Percentiles rank a stretch among this genome's conserved stretches.
phyloP scores from a whole-genome alignment of 305 asterid genomes.

The Euphrasia arctica region DNA sequence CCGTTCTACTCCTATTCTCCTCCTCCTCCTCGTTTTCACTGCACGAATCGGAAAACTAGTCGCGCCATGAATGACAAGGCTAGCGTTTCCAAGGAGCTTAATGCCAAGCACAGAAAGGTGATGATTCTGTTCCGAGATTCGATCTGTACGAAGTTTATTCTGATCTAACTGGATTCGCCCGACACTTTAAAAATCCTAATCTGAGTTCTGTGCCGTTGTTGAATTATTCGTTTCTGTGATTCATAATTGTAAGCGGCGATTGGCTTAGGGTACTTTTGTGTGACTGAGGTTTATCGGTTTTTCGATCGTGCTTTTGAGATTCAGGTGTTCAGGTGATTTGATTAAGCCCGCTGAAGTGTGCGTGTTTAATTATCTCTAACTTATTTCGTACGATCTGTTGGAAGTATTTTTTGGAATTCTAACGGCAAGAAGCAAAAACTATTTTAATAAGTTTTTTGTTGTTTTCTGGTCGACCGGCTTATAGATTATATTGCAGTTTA shows the following conservation, averaged over 20 bases:
- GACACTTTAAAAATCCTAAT: conserved; percentile 18
- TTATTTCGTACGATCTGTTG: conserved; percentile 9
- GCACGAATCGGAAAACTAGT: conserved; percentile 12
- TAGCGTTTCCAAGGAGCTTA: conserved; percentile 94
- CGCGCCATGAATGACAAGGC: conserved; percentile 93
- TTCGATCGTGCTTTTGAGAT: conserved; percentile 26
- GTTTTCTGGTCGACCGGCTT: background rate
- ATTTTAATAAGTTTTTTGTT: conserved; percentile 10
- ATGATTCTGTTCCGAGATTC: conserved; percentile 19
- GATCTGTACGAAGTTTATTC: background rate
- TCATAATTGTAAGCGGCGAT: conserved; percentile 7
- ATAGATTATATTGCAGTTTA: background rate
- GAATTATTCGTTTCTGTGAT: conserved; percentile 18
- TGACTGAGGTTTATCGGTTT: conserved; percentile 5
- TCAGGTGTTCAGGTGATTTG: conserved; percentile 7
- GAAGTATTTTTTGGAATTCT: conserved; percentile 13
- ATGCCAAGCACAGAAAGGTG: conserved; percentile 94
- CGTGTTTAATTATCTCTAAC: background rate
- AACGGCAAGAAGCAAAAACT: conserved; percentile 8
- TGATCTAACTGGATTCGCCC: conserved; percentile 23
- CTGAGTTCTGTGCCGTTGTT: conserved; percentile 22
- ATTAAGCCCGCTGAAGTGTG: background rate
- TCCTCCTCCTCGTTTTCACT: conserved; percentile 28
- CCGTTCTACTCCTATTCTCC: conserved; percentile 27
- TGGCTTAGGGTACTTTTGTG: conserved; percentile 20